Percentiles rank a stretch among this genome's conserved stretches.
phyloP scores from a whole-genome alignment of 768 basidiomycete genomes.

The Mrakia gelida region DNA sequence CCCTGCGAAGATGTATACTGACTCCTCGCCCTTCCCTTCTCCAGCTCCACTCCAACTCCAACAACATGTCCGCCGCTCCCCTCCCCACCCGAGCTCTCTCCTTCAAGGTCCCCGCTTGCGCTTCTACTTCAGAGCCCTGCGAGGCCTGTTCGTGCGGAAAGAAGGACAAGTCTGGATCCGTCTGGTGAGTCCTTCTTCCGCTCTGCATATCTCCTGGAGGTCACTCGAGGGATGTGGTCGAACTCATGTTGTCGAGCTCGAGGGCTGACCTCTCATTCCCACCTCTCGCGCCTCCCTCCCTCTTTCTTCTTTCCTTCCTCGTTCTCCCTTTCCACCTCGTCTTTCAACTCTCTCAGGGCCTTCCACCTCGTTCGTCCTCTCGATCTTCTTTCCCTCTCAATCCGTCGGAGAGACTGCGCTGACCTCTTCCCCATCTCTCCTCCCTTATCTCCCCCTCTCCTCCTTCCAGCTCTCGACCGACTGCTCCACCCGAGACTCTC shows the following conservation, averaged over 20 bases:
- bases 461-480: not conserved
- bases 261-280: too few species aligned
- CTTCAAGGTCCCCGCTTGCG: slow-evolving; percentile 15
- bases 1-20: too few species aligned
- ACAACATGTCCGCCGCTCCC: not conserved
- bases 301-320: too few species aligned
- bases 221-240: not conserved
- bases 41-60: too few species aligned
- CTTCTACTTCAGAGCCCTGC: not conserved
- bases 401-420: not conserved
- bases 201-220: too few species aligned
- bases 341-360: not conserved
- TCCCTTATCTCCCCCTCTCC: not conserved
- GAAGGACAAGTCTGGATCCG: not conserved
- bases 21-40: not conserved
- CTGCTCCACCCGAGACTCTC: not conserved
- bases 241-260: not conserved
- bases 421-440: not conserved
- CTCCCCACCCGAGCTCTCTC: not conserved
- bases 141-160: slow-evolving; percentile 14
- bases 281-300: not conserved
- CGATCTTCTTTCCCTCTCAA: not conserved
- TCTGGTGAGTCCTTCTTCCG: slow-evolving; percentile 1
- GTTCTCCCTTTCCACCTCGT: too few species aligned
- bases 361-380: not conserved